A percentile compares a stretch with the other conserved stretches of the same genome.
Evolutionary conservation across 2,329 filamentous ascomycete genomes (phyloP).

Genomic region (Clonostachys solani): DNA sequence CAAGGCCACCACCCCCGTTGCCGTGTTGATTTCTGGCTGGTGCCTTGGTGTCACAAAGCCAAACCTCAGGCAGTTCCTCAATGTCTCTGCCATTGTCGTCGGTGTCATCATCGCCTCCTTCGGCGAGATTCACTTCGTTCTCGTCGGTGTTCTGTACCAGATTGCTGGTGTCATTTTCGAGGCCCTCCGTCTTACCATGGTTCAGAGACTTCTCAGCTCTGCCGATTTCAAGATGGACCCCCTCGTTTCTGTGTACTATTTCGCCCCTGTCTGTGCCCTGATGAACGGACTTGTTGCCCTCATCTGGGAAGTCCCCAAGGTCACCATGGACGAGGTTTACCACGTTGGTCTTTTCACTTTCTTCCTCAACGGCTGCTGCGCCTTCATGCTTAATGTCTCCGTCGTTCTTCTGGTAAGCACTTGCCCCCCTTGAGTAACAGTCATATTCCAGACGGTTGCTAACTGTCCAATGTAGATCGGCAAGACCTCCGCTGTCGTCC

Average conservation of each 20-base stretch:
- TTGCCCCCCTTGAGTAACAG: no score
- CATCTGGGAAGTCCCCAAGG: constrained; percentile 67
- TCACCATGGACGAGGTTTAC: constrained; percentile 67
- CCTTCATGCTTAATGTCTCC: constrained; percentile 79
- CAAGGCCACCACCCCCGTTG: constrained; percentile 95
- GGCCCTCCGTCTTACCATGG: constrained; percentile 78
- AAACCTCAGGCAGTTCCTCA: constrained; percentile 82
- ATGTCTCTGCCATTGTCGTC: constrained; percentile 90
- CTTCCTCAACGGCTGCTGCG: constrained; percentile 71
- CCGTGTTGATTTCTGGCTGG: constrained; percentile 88
- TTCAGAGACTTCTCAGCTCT: constrained; percentile 76
- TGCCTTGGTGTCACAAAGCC: constrained; percentile 77
- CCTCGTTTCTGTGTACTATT: constrained; percentile 85
- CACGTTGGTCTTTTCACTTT: constrained; percentile 70
- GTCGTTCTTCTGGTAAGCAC: constrained; percentile 76
- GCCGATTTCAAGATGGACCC: constrained; percentile 91
- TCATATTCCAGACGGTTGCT: constrained; percentile 8
- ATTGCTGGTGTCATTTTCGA: constrained; percentile 76
- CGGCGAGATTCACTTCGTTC: constrained; percentile 91
- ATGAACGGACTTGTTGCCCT: constrained; percentile 77
- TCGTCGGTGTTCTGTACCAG: constrained; percentile 76
- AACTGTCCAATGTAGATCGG: constrained; percentile 60
- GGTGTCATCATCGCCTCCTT: constrained; percentile 93
- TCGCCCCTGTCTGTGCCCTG: constrained; percentile 75
- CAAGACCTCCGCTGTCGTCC: constrained; percentile 80